phyloP scores from a whole-genome alignment of 2,329 filamentous ascomycete genomes.

The Alternaria sp. region DNA sequence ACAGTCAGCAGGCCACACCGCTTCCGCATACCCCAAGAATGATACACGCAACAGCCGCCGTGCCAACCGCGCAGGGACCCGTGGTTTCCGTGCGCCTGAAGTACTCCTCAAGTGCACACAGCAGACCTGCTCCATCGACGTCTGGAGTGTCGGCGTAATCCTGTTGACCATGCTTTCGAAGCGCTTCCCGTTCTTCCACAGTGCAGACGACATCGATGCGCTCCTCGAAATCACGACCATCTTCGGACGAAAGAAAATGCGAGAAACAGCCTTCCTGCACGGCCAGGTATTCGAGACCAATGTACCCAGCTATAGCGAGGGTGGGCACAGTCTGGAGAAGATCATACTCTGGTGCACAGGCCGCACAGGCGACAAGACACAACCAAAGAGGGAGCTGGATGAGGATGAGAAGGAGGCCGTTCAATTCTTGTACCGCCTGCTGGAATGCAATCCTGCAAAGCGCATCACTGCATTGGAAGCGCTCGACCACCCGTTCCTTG shows the following conservation, averaged over 20 bases:
- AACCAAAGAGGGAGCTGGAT: conserved; percentile 59
- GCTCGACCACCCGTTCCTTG: conserved; percentile 73
- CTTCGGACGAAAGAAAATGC: conserved; percentile 87
- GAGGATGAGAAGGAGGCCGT: conserved; percentile 75
- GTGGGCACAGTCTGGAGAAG: conserved; percentile 87
- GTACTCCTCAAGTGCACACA: conserved; percentile 97
- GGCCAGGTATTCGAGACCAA: conserved; percentile 92
- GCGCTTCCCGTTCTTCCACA: conserved; percentile 98
- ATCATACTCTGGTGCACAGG: conserved; percentile 95
- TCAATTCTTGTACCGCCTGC: conserved; percentile 71
- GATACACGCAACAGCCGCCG: conserved; percentile 86
- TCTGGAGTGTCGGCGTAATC: conserved; percentile 98
- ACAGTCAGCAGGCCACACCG: conserved; percentile 46
- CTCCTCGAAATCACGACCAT: conserved; percentile 98
- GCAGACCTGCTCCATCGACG: conserved; percentile 89
- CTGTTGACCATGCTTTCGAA: conserved; percentile 91
- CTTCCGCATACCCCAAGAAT: conserved; percentile 80
- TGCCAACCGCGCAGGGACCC: conserved; percentile 91
- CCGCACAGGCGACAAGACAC: conserved; percentile 64
- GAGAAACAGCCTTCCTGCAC: conserved; percentile 78
- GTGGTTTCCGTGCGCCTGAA: conserved; percentile 94
- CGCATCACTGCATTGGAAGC: conserved; percentile 79
- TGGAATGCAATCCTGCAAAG: conserved; percentile 77
- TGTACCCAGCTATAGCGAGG: conserved; percentile 85
- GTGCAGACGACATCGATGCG: conserved; percentile 95